phyloP scores from a whole-genome alignment of 139 green algal species.

The Diplosphaera chodatii region DNA sequence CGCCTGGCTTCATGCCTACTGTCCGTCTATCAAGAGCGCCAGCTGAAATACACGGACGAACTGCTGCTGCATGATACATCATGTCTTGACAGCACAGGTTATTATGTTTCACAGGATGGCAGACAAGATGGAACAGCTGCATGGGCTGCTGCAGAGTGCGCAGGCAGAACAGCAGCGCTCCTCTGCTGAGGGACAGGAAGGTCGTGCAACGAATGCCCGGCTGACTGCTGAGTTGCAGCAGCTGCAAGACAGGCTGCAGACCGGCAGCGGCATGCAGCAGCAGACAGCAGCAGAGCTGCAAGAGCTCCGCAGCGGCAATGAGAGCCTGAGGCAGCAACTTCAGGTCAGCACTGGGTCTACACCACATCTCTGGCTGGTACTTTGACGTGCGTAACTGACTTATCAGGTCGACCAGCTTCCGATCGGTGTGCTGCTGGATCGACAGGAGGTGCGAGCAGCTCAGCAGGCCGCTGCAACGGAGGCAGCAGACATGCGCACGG shows the following conservation, averaged over 20 bases:
- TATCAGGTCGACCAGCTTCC: no score
- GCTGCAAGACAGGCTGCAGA: neutral
- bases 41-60: no score
- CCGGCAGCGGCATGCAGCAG: neutral
- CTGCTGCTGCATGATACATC: no score
- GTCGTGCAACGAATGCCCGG: neutral
- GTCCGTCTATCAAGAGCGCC: no score
- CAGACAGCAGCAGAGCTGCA: neutral
- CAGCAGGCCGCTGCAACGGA: neutral
- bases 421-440: no score
- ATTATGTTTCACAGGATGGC: neutral
- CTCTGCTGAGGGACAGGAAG: neutral
- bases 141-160: neutral
- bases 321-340: neutral
- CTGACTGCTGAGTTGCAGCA: neutral
- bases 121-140: neutral
- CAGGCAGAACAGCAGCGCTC: neutral
- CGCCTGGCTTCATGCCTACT: no score
- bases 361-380: no score
- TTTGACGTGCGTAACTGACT: no score
- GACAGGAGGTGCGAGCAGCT: neutral
- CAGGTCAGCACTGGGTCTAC: no score
- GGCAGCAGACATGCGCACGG: neutral
- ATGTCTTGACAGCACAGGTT: no score
- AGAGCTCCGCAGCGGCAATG: neutral